Evolutionary conservation across 768 basidiomycete species (phyloP), one percentile per base, ranked within the genome.

Genomic region (Tylopilus vinaceipallidus): DNA sequence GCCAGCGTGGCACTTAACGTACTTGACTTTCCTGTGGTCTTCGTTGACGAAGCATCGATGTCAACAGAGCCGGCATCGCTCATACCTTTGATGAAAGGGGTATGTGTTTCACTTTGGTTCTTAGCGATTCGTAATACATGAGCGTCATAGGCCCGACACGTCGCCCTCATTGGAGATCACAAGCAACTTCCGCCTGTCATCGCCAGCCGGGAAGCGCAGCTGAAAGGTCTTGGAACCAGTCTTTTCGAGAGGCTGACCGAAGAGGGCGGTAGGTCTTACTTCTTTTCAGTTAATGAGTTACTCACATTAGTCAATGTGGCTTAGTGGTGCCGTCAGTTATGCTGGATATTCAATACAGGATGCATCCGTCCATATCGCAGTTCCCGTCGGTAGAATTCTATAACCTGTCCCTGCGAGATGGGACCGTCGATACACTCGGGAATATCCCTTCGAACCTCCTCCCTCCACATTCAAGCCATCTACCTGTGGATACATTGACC

Each of bases 41-140:
- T 95, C 60, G 70, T 97, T 13, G 95, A 98, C 62, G 94, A 98
- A 68, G 95, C 95, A 2, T 91, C 90, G 8, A 95, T 97, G 92
- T 92, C 90, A 27, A 95, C 93, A 3, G 94, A 98, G 68, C 92
- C 94, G 11, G 86, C 91, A 20, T 88, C 91, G 17, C 72, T 95
- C 47, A 86, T 98, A 57, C 91, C 94, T 0, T 72, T 98, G 36
- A 95, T 92, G 88, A 93, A 90, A 80, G 94, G 94, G 10, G 90
- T 92, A 73, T 49, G 88, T 82, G 35, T 48, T 48, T 50, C 50
- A 51, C 20, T n/a, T 22, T 52, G 22, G 45, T 55, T 24, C 26
- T 16, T 32, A 27, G 29, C 22, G 45, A 52, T 27, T 44, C 36
- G 45, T 58, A 54, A 52, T 49, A 32, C 51, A 54, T 54, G 41